These are phyloP conservation scores for Anthoceros angustus DNA, from an alignment of 225 moss, liverwort and hornwort species.

Conservation along the genomic window DNA sequence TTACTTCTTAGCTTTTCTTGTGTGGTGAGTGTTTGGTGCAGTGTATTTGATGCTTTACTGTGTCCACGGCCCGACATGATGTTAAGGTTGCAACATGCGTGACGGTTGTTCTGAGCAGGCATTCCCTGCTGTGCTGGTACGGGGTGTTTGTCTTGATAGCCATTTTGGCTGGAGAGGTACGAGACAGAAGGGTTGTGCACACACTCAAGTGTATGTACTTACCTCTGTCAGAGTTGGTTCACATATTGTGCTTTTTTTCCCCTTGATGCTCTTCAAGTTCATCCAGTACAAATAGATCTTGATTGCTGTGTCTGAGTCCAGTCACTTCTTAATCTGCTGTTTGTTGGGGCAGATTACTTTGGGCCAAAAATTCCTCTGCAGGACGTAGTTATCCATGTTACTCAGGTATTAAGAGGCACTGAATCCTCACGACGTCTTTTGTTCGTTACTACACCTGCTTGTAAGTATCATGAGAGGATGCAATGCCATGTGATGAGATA, in stretches of 20 bases:
- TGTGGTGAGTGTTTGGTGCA: constrained; percentile 37
- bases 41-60: not conserved
- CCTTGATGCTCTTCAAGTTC: no score
- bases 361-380: constrained; percentile 49
- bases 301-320: not conserved
- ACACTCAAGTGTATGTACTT: constrained; percentile 51
- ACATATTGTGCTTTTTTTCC: no score
- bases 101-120: constrained; percentile 33
- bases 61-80: not conserved
- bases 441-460: not conserved
- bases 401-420: constrained; percentile 37
- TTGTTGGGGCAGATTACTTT: constrained; percentile 47
- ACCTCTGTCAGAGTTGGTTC: not conserved
- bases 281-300: no score
- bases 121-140: constrained; percentile 71
- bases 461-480: not conserved
- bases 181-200: constrained; percentile 48
- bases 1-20: constrained; percentile 78
- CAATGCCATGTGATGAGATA: not conserved
- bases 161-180: constrained; percentile 59
- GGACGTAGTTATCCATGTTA: constrained; percentile 65
- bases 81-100: not conserved
- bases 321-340: not conserved
- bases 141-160: constrained; percentile 60
- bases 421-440: not conserved